phyloP scores from a whole-genome alignment of 208 protist genomes.

The Phytomonas francai region DNA sequence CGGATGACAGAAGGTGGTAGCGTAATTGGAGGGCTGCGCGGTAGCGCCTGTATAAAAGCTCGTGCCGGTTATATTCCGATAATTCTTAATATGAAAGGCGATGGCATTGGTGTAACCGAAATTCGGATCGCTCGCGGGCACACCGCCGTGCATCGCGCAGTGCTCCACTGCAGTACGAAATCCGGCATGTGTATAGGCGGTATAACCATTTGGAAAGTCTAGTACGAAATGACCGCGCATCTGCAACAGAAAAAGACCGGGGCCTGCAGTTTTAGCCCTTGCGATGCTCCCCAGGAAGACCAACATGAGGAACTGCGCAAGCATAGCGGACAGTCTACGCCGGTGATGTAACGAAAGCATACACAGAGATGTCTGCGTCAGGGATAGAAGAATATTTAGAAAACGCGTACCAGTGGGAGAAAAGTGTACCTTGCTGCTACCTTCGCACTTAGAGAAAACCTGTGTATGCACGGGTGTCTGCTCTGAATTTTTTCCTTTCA shows the following conservation, averaged over 20 bases:
- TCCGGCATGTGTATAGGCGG: slow-evolving; percentile 3
- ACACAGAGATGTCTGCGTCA: not conserved
- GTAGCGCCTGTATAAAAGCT: slow-evolving; percentile 25
- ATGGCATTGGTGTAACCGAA: slow-evolving; percentile 11
- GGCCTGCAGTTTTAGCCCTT: slow-evolving; percentile 11
- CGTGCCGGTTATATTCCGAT: slow-evolving; percentile 5
- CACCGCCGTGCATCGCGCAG: slow-evolving; percentile 18
- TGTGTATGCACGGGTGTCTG: not conserved
- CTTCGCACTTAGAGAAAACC: not conserved
- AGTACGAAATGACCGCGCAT: slow-evolving; percentile 9
- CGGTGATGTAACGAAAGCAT: not conserved
- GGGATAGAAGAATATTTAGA: not conserved
- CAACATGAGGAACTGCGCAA: slow-evolving; percentile 13
- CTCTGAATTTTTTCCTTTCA: not conserved
- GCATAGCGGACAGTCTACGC: not conserved
- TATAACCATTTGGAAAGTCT: slow-evolving; percentile 2
- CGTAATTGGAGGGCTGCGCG: slow-evolving; percentile 12
- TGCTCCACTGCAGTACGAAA: slow-evolving; percentile 3
- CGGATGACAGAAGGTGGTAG: slow-evolving; percentile 11
- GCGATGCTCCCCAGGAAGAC: slow-evolving; percentile 9
- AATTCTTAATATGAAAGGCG: not conserved
- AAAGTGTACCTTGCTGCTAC: not conserved
- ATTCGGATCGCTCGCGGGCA: slow-evolving; percentile 15
- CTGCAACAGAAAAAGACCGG: slow-evolving; percentile 19
- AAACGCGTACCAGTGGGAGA: not conserved